Conservation (phyloP, 306 rosid genomes). For the Rosa lucieae region DNA sequence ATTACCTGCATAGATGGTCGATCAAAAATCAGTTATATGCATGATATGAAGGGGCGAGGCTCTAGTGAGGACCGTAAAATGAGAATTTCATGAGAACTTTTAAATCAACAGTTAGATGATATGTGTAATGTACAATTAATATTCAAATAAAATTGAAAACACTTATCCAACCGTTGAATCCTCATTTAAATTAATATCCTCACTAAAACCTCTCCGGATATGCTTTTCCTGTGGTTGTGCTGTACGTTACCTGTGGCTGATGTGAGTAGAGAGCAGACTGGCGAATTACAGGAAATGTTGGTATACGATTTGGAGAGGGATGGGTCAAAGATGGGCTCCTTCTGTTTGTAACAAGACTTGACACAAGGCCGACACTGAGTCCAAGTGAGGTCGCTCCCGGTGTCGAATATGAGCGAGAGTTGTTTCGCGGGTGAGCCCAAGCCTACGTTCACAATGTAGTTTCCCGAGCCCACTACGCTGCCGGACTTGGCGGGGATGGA, state of each 20-base stretch:
- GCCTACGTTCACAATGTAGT: constrained; percentile 30
- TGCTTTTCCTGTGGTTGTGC: too few species aligned
- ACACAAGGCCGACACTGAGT: constrained; percentile 78
- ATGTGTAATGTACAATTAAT: too few species aligned
- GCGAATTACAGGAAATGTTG: constrained; percentile 54
- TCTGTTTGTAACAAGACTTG: constrained; percentile 51
- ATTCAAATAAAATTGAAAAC: too few species aligned
- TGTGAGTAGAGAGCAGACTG: constrained; percentile 41
- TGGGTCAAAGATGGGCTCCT: constrained; percentile 51
- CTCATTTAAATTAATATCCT: too few species aligned
- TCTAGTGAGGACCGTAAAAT: too few species aligned
- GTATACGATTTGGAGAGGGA: constrained; percentile 46
- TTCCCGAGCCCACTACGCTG: not conserved
- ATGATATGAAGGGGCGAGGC: too few species aligned
- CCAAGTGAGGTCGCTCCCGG: constrained; percentile 32
- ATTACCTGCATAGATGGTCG: not conserved
- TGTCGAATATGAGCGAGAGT: constrained; percentile 25
- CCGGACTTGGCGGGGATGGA: constrained; percentile 26
- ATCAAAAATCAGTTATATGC: not conserved
- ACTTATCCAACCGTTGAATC: too few species aligned
- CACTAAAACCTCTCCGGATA: too few species aligned
- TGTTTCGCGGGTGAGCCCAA: constrained; percentile 23
- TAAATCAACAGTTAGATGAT: too few species aligned
- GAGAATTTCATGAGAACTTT: too few species aligned
- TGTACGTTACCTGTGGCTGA: constrained; percentile 47